A percentile compares a stretch with the other conserved stretches of the same genome.
phyloP scores from a whole-genome alignment of 2,329 filamentous ascomycete genomes.

The Achaetomium macrosporum region DNA sequence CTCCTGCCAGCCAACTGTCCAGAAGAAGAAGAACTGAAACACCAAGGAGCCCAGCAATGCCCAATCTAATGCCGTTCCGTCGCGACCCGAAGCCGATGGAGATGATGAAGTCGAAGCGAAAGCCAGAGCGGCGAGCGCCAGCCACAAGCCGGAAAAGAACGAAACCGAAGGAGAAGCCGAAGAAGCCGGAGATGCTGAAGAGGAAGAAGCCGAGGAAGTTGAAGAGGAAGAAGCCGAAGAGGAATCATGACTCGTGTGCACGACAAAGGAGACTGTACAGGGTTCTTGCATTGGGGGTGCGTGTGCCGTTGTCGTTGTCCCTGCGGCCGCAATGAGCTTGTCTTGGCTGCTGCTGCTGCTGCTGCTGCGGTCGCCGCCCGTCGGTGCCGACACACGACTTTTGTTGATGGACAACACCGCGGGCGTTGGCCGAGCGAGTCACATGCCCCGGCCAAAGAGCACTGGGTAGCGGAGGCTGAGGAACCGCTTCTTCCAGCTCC shows the following conservation, averaged over 20 bases:
- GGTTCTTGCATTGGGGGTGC: constrained; percentile 20
- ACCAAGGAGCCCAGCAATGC: constrained; percentile 17
- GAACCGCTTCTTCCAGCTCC: constrained; percentile 23
- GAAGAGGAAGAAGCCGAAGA: constrained; percentile 2
- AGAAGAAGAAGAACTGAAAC: constrained; percentile 22
- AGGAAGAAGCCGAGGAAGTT: background rate
- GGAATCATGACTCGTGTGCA: constrained; percentile 8
- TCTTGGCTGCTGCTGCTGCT: background rate
- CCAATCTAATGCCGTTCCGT: constrained; percentile 20
- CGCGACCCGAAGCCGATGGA: constrained; percentile 6
- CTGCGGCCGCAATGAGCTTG: background rate
- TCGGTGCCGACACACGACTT: constrained; percentile 12
- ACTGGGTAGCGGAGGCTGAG: constrained; percentile 18
- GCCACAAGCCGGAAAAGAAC: constrained; percentile 11
- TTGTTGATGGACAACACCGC: constrained; percentile 4
- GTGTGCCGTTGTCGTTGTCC: constrained; percentile 7
- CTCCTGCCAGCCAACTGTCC: constrained; percentile 14
- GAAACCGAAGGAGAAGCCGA: background rate
- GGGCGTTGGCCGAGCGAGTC: constrained; percentile 17
- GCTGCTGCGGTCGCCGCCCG: background rate
- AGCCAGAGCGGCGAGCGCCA: constrained; percentile 14
- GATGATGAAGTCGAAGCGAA: constrained; percentile 12
- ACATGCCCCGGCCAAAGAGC: constrained; percentile 22
- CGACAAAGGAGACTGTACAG: constrained; percentile 24
- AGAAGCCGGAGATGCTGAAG: background rate